A percentile compares a stretch with the other conserved stretches of the same genome.
phyloP scores from a whole-genome alignment of 148 eudicot species.

The Diospyros kaki region DNA sequence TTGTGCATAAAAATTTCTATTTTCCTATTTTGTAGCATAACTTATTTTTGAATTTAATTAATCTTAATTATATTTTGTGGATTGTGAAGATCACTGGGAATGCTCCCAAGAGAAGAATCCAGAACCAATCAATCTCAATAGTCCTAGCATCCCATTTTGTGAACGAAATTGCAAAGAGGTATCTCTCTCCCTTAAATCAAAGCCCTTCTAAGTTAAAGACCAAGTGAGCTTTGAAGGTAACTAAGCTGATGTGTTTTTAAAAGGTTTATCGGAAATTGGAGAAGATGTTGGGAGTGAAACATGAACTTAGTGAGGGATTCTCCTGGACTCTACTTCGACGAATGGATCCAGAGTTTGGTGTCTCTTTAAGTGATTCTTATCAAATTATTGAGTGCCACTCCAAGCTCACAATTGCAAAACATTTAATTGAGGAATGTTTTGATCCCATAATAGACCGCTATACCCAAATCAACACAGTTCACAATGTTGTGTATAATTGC shows the following conservation, averaged over 20 bases:
- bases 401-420: constrained; percentile 41
- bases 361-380: constrained; percentile 10
- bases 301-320: constrained; percentile 15
- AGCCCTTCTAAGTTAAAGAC: neutral
- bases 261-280: constrained; percentile 39
- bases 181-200: neutral
- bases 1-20: neutral
- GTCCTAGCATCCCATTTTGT: constrained; percentile 11
- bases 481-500: constrained; percentile 40
- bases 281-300: constrained; percentile 24
- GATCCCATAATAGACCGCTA: constrained; percentile 35
- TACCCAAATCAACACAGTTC: constrained; percentile 28
- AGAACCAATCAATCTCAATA: constrained; percentile 5
- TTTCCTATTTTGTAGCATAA: neutral
- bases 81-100: constrained; percentile 25
- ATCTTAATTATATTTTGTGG: neutral
- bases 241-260: neutral
- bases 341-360: constrained; percentile 20
- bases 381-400: constrained; percentile 27
- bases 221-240: neutral
- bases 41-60: neutral
- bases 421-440: constrained; percentile 44
- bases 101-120: constrained; percentile 12
- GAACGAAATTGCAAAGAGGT: constrained; percentile 29
- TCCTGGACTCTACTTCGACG: constrained; percentile 46